Base-by-base conservation (phyloP, 805 yeast species). In the Clavispora fructus region DNA sequence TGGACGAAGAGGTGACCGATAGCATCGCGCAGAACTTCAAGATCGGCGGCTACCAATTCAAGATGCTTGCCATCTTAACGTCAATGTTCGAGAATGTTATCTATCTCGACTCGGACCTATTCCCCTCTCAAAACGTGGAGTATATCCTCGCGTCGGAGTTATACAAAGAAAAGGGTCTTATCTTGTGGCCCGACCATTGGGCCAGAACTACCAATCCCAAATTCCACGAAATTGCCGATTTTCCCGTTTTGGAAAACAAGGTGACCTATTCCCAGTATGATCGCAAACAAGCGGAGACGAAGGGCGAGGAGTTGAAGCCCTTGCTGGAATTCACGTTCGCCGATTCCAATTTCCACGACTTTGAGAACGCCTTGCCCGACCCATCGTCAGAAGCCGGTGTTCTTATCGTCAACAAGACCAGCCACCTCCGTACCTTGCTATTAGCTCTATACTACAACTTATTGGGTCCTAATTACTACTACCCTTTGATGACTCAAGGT, bases 111-210 rank as follows among this genome's bases (percentile, higher is more conserved):
- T 72, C 79, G 9, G 83, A 78, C 56, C 71, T 77, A 53, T 68
- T 74, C 54, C 79, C 77, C 3, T 60, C 71, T 13, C 56, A 50
- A 35, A 64, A 68, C 54, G 62, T 73, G 14, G 80, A 78, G 43
- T 63, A 64, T 42, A 65, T 83, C 37, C 77, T 82, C 44, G 59
- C 61, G 1, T 71, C 78, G 30, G 59, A 67, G 11, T 64, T 69
- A 7, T 82, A 66, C 62, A 54, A 59, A 79, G 83, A 47, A 9
- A 63, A 64, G 14, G 75, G 78, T 0, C 57, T 82, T 44, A 66
- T 82, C 9, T 48, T 80, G 8, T 82, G 88, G 87, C 88, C 88
- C 3, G 87, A 82, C 62, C 77, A 78, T 31, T 82, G 88, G 88
- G 73, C 82, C 2, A 69, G 88, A 60, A 80, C 87, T 6, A 81